Evolutionary conservation across 108 stramenopile genomes (phyloP).

Genomic region (Fragilaria radians): DNA sequence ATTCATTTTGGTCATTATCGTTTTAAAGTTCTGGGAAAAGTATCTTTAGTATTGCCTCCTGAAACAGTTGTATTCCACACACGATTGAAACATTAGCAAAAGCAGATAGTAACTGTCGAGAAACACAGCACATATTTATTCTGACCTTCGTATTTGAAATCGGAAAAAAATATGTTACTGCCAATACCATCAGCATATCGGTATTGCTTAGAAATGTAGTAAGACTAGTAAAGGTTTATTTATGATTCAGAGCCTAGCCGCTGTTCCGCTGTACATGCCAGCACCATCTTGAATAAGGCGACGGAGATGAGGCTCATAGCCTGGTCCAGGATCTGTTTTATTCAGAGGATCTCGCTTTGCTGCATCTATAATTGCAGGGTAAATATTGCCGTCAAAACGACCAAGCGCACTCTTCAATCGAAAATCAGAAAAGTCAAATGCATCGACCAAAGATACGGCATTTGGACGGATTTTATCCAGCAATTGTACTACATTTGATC

Average conservation of each 20-base stretch:
- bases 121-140: not conserved
- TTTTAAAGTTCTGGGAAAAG: no score
- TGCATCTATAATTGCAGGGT: conserved; percentile 81
- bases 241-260: conserved; percentile 30
- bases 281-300: conserved; percentile 69
- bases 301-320: conserved; percentile 66
- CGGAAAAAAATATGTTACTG: not conserved
- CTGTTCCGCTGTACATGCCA: conserved; percentile 55
- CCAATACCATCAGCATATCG: not conserved
- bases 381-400: conserved; percentile 85
- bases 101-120: not conserved
- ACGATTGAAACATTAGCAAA: no score
- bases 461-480: conserved; percentile 68
- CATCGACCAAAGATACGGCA: conserved; percentile 87
- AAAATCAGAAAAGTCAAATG: conserved; percentile 85
- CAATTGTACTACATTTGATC: conserved; percentile 34
- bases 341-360: conserved; percentile 78
- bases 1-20: no score
- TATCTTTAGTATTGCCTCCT: no score
- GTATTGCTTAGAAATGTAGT: not conserved
- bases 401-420: conserved; percentile 83
- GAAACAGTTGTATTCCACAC: no score
- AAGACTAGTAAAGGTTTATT: not conserved
- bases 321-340: conserved; percentile 45
- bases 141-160: not conserved